Evolutionary conservation across 2,329 filamentous ascomycete genomes (phyloP), one percentile per base, ranked within the genome.

Genomic region (Zasmidium citrigriseum): DNA sequence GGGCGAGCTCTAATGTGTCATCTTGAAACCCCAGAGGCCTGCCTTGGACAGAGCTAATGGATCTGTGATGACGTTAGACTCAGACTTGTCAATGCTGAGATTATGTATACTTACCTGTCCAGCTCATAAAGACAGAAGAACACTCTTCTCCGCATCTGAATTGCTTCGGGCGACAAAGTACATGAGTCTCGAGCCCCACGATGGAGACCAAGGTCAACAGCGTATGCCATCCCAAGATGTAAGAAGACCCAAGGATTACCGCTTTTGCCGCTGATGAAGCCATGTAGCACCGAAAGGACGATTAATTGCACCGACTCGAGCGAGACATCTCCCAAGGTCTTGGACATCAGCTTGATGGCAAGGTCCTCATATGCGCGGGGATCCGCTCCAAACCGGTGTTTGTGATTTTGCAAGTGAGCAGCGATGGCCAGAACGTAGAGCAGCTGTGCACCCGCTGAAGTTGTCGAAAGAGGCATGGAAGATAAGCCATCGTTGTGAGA

Each of bases 1-100:
- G n/a, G 16, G 51, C 29, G 16, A 58, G 51, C 10, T 58, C 56
- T 18, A 58, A 46, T 2, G 52, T 50, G 21, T 54, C 45, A 29
- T 58, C 56, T 27, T 48, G 25, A 55, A 58, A 58, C 20, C 56
- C 51, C n/a, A 58, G 16, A 20, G 56, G 56, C 11, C 56, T 24
- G 16, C 56, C 56, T 27, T 58, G 51, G 4, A 50, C 47, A 3
- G 52, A 54, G 21, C 51, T 54, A 11, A 58, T 41, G 34, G 18
- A 41, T n/a, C 34, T 41, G 14, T 9, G 34, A 16, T 41, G 18
- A 16, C 14, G 16, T 41, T n/a, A 41, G 34, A 4, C 14, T 34
- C 14, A 16, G 12, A 41, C 5, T 16, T 16, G 7, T 41, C 34
- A 41, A 16, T n/a, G 16, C 5, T 4, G 4, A n/a, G 5, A 9